Evolutionary conservation across 495 filamentous ascomycete genomes (phyloP), one percentile per base, ranked within the genome.

Genomic region (Thermothielavioides terrestris): DNA sequence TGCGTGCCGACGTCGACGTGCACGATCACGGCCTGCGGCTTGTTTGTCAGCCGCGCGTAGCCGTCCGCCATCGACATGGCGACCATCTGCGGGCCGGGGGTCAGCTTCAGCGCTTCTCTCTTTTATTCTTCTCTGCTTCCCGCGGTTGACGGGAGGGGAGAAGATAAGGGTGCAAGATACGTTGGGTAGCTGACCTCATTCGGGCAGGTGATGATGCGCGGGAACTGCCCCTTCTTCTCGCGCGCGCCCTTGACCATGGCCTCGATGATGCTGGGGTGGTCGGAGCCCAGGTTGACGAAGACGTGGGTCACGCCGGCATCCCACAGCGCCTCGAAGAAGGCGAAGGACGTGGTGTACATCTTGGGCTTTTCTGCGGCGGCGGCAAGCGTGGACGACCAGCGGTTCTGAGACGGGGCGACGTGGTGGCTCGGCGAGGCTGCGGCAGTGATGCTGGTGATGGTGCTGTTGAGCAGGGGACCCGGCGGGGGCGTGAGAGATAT

Each of bases 1-100:
- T 97, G 91, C 0, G 91, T 97, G 31, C 91, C 91, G 11, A 97
- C 91, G 62, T 97, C 91, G 46, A 97, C 91, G 65, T 97, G 91
- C 3, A 97, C 84, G 51, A 97, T 91, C 3, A 97, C 90, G 50
- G 83, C 86, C 65, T 97, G 91, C 0, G 89, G 87, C 52, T 88
- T 82, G 43, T 82, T 78, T 17, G 89, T 95, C 6, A 90, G 67
- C 39, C 90, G 87, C 3, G 91, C 91, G 63, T 90, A 95, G 52
- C 89, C 91, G 63, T 97, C 90, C 17, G 91, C 91, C 85, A 94
- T 94, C 41, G 90, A 95, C 53, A 97, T 81, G 41, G 91, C 91
- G 4, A 97, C 91, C 91, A 96, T 97, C 86, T 95, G 38, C n/a
- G n/a, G n/a, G n/a, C n/a, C n/a, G n/a, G n/a, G n/a, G n/a, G n/a